These are phyloP conservation scores for Geoglossum cookeanum DNA, from an alignment of 2,329 filamentous ascomycete genomes.

Conservation along the genomic window DNA sequence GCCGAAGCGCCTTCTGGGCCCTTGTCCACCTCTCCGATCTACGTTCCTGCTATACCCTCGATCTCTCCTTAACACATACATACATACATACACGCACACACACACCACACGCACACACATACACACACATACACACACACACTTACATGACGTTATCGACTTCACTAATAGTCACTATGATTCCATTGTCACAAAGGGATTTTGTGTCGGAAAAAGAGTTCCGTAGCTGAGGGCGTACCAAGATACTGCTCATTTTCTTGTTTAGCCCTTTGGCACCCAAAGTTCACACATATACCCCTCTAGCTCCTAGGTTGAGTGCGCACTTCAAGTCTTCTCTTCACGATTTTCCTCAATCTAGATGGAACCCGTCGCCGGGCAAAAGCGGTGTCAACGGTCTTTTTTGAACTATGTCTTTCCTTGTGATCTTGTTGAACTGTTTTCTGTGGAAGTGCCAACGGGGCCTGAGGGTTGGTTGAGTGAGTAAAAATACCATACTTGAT, in stretches of 20 bases:
- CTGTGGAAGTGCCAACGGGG: background rate
- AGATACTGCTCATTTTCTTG: background rate
- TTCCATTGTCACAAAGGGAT: background rate
- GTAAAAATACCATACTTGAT: background rate
- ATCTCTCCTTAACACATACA: background rate
- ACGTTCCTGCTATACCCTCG: background rate
- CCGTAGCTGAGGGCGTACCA: background rate
- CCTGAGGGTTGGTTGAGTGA: background rate
- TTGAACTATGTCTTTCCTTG: background rate
- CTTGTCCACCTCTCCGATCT: background rate
- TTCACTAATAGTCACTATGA: background rate
- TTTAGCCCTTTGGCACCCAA: background rate
- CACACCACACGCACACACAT: no score
- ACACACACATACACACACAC: no score
- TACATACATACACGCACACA: no score
- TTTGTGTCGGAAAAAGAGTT: background rate
- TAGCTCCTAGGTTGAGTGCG: background rate
- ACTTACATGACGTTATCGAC: background rate
- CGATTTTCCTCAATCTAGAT: slow-evolving; percentile 2
- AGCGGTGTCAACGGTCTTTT: slow-evolving; percentile 1
- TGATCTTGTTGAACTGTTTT: background rate
- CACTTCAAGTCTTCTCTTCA: background rate
- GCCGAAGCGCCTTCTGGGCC: background rate
- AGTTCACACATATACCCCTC: background rate
- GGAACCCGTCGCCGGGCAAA: slow-evolving; percentile 3